These are phyloP conservation scores for Pseudocercospora cruenta DNA, from an alignment of 2,329 filamentous ascomycete species.

Conservation along the genomic window DNA sequence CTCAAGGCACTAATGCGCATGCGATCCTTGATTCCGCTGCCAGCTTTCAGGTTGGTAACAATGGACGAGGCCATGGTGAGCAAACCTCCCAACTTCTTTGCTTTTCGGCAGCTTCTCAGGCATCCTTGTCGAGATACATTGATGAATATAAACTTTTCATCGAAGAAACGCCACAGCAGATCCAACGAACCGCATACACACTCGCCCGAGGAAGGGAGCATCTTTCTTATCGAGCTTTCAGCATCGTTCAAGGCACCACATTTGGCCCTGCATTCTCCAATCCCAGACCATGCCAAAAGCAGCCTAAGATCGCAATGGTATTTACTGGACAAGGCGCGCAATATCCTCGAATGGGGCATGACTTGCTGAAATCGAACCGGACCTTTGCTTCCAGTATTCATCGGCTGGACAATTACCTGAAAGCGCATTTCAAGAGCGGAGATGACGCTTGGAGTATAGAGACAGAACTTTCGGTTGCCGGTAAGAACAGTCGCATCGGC, in stretches of 20 bases:
- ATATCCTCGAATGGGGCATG: slow-evolving; percentile 21
- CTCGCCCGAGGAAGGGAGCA: slow-evolving; percentile 1
- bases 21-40: slow-evolving; percentile 15
- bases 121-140: background rate
- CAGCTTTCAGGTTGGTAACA: background rate
- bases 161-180: background rate
- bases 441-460: background rate
- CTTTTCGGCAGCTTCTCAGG: background rate
- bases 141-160: background rate
- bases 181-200: slow-evolving; percentile 14
- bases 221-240: background rate
- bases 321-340: slow-evolving; percentile 29
- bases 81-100: background rate
- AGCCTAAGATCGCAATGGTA: background rate
- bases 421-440: no score
- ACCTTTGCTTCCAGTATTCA: no score
- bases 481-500: slow-evolving; percentile 12
- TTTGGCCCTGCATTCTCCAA: background rate
- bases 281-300: background rate
- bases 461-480: slow-evolving; percentile 28
- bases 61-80: background rate
- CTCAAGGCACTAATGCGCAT: slow-evolving; percentile 21
- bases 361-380: background rate
- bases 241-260: background rate
- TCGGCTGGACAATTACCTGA: background rate